Evolutionary conservation across 371 early-diverging fungal species (phyloP).

Genomic region (Entomophthora muscae): DNA sequence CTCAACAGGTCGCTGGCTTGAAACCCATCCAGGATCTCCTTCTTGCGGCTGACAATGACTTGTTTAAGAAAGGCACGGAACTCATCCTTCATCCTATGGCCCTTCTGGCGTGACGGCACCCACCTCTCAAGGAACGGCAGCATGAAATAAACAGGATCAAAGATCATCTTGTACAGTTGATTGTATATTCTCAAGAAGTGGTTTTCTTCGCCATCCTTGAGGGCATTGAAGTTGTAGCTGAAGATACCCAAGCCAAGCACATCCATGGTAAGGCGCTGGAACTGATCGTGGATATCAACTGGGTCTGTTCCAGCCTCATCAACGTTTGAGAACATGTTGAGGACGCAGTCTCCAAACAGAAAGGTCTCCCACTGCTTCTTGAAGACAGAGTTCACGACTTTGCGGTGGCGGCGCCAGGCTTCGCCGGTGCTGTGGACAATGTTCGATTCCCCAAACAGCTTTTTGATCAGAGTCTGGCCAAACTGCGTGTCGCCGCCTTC

Average conservation of each 20-base stretch:
- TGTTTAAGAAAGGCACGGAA: neutral
- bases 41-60: neutral
- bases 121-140: neutral
- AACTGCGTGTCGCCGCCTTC: no score
- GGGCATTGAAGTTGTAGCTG: neutral
- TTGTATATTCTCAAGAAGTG: neutral
- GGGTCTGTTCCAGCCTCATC: neutral
- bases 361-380: neutral
- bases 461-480: neutral
- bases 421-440: neutral
- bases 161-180: neutral
- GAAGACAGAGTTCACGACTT: constrained; percentile 10
- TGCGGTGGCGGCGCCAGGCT: constrained; percentile 4
- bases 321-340: neutral
- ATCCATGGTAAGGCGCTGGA: neutral
- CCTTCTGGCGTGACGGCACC: neutral
- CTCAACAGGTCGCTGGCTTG: no score
- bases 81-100: neutral
- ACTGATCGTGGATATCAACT: neutral
- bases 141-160: neutral
- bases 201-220: neutral
- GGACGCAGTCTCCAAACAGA: neutral
- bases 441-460: constrained; percentile 1
- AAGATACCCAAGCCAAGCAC: neutral
- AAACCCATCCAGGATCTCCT: neutral